Conservation (phyloP, 2,329 filamentous ascomycete genomes). For the Stagonosporopsis chrysanthemi region DNA sequence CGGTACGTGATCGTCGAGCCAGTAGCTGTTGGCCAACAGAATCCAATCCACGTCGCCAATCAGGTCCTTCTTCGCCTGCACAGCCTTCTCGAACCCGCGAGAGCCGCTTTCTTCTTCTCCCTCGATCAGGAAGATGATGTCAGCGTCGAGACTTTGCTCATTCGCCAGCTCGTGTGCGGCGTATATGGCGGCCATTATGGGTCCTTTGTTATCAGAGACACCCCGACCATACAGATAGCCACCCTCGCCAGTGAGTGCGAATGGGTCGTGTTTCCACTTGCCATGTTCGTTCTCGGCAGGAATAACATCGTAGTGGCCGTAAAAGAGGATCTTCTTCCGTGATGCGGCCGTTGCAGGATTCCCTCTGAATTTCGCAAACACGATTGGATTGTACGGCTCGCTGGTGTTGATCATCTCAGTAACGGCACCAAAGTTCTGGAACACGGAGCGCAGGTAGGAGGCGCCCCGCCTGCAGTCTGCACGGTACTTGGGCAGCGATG, state of each 20-base stretch:
- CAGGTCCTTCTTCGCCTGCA: constrained; percentile 78
- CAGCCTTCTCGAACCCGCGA: constrained; percentile 84
- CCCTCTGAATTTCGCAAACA: constrained; percentile 85
- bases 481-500: constrained; percentile 82
- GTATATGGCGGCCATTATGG: constrained; percentile 91
- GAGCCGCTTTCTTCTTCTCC: constrained; percentile 97
- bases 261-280: constrained; percentile 89
- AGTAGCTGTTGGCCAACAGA: constrained; percentile 95
- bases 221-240: constrained; percentile 95
- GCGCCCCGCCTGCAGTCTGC: constrained; percentile 93
- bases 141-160: constrained; percentile 81
- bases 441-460: constrained; percentile 86
- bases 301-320: constrained; percentile 98
- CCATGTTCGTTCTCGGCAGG: constrained; percentile 81
- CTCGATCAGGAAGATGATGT: constrained; percentile 93
- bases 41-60: constrained; percentile 96
- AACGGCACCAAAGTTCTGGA: constrained; percentile 88
- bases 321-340: constrained; percentile 90
- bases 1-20: constrained; percentile 94
- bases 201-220: constrained; percentile 98
- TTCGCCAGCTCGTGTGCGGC: constrained; percentile 89
- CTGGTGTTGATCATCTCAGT: constrained; percentile 83
- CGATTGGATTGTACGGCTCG: constrained; percentile 84
- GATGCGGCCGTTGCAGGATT: constrained; percentile 70
- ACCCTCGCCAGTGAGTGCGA: constrained; percentile 85